Percentiles rank a stretch among this genome's conserved stretches.
Evolutionary conservation across 2,329 filamentous ascomycete species (phyloP).

Genomic region (Eutypella sp.): DNA sequence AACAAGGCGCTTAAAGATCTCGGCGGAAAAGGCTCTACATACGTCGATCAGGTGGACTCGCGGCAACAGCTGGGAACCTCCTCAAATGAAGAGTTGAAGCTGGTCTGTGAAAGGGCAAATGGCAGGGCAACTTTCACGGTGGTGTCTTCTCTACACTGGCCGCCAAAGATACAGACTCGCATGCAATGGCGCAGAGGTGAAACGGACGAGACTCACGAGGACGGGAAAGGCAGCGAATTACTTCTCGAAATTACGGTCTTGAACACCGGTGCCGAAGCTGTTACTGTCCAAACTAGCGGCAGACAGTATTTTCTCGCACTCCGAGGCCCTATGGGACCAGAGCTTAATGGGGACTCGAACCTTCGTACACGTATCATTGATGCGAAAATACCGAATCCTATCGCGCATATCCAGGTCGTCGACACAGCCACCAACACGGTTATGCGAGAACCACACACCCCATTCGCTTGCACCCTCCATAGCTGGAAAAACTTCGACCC

Average conservation of each 20-base stretch:
- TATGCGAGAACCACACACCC: constrained; percentile 1
- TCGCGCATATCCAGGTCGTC: not conserved
- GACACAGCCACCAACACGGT: constrained; percentile 3
- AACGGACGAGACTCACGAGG: not conserved
- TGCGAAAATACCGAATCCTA: not conserved
- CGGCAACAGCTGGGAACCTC: no score
- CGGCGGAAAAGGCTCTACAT: constrained; percentile 8
- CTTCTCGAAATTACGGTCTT: constrained; percentile 3
- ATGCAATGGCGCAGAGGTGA: no score
- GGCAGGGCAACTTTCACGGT: constrained; percentile 8
- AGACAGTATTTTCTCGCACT: constrained; percentile 5
- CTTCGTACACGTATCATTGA: constrained; percentile 3
- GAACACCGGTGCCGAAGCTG: constrained; percentile 3
- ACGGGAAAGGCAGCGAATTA: not conserved
- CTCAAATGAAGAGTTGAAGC: constrained; percentile 4
- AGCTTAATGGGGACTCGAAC: not conserved
- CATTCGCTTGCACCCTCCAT: constrained; percentile 1
- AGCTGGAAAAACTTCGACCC: not conserved
- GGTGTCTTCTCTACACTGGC: no score
- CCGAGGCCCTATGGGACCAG: constrained; percentile 5
- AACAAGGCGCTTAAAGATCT: constrained; percentile 5
- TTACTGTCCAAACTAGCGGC: constrained; percentile 7
- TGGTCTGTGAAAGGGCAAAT: constrained; percentile 6
- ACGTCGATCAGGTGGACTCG: not conserved
- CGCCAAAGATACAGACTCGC: no score